Base-by-base conservation (phyloP, 768 basidiomycete genomes). In the Agaricus sinodeliciosus region DNA sequence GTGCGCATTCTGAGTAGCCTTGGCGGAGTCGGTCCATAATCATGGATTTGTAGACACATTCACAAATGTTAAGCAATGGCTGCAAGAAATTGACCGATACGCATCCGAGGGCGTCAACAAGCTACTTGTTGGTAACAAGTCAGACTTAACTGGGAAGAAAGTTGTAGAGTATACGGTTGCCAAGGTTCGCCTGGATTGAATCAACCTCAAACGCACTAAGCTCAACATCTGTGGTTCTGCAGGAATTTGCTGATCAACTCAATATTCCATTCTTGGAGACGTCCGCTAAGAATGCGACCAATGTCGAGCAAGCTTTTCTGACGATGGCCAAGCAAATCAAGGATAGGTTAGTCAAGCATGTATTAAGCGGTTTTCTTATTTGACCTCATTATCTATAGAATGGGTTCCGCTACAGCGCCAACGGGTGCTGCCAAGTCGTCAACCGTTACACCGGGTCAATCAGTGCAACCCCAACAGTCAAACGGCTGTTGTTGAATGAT, bases 71-170 rank as follows among this genome's bases (percentile, higher is more conserved):
- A 97, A 96, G 73, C 92, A 94, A 66, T 92, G 90, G 90, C 75
- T 92, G 51, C 87, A 90, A 62, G 90, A 94, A 68, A 94, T 94
- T 60, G 91, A 93, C 71, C 81, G 89, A 62, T 95, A 98, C 72
- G 96, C 96, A 47, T 94, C 94, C 1, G 93, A 98, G 64, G 94
- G 94, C 43, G 96, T 99, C 55, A 97, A 98, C 81, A 98, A 98
- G 78, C 76, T 99, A 48, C 81, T 99, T 42, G 90, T 99, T 49
- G 96, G 96, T 49, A 99, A 99, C 79, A 99, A 99, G 76, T 95
- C 94, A 55, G 96, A 99, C 71, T 81, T 95, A 72, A 91, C 91
- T 43, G 88, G 87, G 76, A 97, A 95, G 84, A 94, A 94, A 72
- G 90, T 90, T 57, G 91, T 94, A 46, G 90, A 92, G 67, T 90